Evolutionary conservation across 179 eudicot species (phyloP).

Genomic region (Actinidia arguta): DNA sequence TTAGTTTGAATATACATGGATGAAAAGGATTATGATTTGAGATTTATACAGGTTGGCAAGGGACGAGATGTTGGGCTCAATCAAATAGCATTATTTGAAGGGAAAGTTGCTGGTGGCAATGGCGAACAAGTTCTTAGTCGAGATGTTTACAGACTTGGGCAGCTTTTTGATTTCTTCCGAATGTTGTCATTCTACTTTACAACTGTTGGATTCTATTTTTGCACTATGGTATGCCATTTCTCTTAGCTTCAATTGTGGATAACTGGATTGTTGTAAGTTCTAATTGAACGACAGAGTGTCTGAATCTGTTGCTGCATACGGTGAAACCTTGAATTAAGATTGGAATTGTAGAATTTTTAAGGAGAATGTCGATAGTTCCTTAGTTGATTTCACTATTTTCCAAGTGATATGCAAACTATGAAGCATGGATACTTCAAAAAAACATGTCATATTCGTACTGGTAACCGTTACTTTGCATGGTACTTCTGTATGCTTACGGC

Average conservation of each 20-base stretch:
- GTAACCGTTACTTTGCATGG: background rate
- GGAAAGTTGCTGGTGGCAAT: constrained; percentile 99
- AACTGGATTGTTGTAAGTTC: background rate
- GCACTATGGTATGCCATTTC: constrained; percentile 84
- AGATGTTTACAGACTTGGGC: constrained; percentile 96
- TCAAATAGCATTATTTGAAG: constrained; percentile 99
- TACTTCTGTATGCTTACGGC: background rate
- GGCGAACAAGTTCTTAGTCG: constrained; percentile 99
- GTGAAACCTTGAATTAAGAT: background rate
- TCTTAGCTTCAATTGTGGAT: background rate
- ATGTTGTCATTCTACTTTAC: constrained; percentile 98
- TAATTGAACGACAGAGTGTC: background rate
- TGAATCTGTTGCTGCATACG: background rate
- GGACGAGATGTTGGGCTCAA: constrained; percentile 99
- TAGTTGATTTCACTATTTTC: background rate
- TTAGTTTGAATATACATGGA: background rate
- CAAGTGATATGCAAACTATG: too few species aligned
- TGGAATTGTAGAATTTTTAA: background rate
- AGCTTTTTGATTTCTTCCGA: constrained; percentile 95
- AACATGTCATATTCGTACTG: background rate
- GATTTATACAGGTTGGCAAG: constrained; percentile 83
- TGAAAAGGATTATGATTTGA: constrained; percentile 16
- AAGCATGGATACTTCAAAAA: too few species aligned
- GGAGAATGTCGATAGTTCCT: background rate
- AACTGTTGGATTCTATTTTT: constrained; percentile 94